phyloP scores from a whole-genome alignment of 768 basidiomycete species.

The Clitopilus passeckerianus region DNA sequence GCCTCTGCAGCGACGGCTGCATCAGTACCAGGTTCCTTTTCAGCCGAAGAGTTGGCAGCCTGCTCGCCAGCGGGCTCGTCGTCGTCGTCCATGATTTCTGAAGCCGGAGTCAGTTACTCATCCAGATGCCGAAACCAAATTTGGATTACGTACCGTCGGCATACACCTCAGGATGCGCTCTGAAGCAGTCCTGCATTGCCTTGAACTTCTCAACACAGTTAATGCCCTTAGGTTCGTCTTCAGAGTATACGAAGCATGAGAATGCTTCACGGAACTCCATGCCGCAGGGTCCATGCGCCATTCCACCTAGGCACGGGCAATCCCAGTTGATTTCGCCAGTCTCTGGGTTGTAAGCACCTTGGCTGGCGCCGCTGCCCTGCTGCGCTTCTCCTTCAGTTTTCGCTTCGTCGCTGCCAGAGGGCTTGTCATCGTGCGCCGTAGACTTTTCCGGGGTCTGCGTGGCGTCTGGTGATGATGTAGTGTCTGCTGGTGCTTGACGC shows the following conservation, averaged over 20 bases:
- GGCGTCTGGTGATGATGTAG: conserved; percentile 2
- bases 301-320: conserved; percentile 97
- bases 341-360: conserved; percentile 83
- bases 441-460: conserved; percentile 4
- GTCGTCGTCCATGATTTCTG: conserved; percentile 69
- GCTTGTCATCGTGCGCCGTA: conserved; percentile 5
- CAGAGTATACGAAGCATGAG: conserved; percentile 93
- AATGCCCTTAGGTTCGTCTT: conserved; percentile 94
- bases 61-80: conserved; percentile 16
- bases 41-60: conserved; percentile 5
- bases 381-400: conserved; percentile 12
- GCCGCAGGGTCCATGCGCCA: conserved; percentile 97
- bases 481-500: conserved; percentile 11
- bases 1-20: background rate
- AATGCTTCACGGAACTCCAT: conserved; percentile 91
- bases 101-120: background rate
- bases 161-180: conserved; percentile 93
- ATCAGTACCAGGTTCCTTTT: conserved; percentile 3
- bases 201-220: conserved; percentile 98
- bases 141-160: conserved; percentile 66
- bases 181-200: conserved; percentile 97
- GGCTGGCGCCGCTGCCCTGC: conserved; percentile 1
- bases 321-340: conserved; percentile 99
- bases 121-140: background rate
- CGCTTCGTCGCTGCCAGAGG: background rate